Conservation (phyloP, 2,329 filamentous ascomycete genomes). For the Aureobasidium mangrovei region DNA sequence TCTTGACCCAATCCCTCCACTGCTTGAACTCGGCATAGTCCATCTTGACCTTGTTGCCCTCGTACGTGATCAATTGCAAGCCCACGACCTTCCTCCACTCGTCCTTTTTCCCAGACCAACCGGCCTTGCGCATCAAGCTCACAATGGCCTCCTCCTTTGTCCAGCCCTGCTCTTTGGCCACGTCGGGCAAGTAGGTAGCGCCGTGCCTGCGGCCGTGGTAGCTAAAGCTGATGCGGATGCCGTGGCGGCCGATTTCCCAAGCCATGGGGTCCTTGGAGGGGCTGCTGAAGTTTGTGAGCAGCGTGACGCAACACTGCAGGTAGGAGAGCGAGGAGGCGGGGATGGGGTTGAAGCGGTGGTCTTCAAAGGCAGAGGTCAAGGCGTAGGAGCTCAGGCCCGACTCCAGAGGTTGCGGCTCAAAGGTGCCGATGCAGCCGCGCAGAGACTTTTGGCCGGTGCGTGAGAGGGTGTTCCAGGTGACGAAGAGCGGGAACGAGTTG, state of each 20-base stretch:
- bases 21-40: conserved; percentile 65
- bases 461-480: conserved; percentile 79
- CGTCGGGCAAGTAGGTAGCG: conserved; percentile 85
- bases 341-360: conserved; percentile 54
- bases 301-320: conserved; percentile 65
- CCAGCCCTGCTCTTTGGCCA: conserved; percentile 89
- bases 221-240: conserved; percentile 77
- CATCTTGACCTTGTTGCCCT: conserved; percentile 68
- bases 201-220: conserved; percentile 65
- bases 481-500: conserved; percentile 63
- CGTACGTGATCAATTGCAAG: conserved; percentile 73
- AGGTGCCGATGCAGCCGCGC: conserved; percentile 94
- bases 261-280: conserved; percentile 58
- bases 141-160: conserved; percentile 83
- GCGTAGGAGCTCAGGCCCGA: conserved; percentile 71
- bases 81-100: conserved; percentile 68
- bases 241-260: conserved; percentile 81
- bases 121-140: conserved; percentile 88
- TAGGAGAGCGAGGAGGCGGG: conserved; percentile 57
- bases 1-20: conserved; percentile 65
- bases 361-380: conserved; percentile 65
- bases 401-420: conserved; percentile 65
- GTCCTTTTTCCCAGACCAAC: conserved; percentile 62
- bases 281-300: conserved; percentile 58
- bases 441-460: conserved; percentile 55